Conservation (phyloP, 345 rosid genomes). For the Orychophragmus violaceus region DNA sequence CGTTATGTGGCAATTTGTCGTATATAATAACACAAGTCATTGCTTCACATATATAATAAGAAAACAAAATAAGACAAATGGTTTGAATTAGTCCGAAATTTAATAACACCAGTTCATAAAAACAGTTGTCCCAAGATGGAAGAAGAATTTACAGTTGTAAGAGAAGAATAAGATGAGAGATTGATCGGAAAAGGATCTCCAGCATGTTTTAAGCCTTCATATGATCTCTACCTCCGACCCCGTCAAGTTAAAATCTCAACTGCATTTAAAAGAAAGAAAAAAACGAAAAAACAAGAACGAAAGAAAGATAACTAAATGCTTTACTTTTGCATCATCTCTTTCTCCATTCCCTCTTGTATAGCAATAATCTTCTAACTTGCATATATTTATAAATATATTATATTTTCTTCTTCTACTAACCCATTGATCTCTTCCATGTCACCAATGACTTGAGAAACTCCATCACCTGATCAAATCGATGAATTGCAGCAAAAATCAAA, state of each 20-base stretch:
- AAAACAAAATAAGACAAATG: neutral
- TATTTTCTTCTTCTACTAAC: neutral
- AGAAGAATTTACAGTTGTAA: conserved; percentile 19
- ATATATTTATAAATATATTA: neutral
- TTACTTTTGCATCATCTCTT: neutral
- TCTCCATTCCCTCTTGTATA: conserved; percentile 9
- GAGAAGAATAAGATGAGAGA: neutral
- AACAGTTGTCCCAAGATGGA: neutral
- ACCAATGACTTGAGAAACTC: conserved; percentile 74
- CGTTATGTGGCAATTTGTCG: no score
- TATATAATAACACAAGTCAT: neutral
- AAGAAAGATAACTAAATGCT: neutral
- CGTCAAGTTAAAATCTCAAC: conserved; percentile 7
- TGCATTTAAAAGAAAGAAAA: neutral
- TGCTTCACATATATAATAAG: neutral
- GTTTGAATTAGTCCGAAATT: neutral
- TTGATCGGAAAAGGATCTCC: conserved; percentile 16
- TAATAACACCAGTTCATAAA: neutral
- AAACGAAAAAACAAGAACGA: neutral
- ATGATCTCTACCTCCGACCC: conserved; percentile 6
- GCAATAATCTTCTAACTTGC: conserved; percentile 10
- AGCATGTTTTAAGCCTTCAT: conserved; percentile 28
- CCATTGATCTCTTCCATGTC: conserved; percentile 54
- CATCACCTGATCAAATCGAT: conserved; percentile 53
- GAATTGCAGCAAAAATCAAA: neutral